phyloP scores from a whole-genome alignment of 129 eudicot genomes.

The Ambrosia trifida region DNA sequence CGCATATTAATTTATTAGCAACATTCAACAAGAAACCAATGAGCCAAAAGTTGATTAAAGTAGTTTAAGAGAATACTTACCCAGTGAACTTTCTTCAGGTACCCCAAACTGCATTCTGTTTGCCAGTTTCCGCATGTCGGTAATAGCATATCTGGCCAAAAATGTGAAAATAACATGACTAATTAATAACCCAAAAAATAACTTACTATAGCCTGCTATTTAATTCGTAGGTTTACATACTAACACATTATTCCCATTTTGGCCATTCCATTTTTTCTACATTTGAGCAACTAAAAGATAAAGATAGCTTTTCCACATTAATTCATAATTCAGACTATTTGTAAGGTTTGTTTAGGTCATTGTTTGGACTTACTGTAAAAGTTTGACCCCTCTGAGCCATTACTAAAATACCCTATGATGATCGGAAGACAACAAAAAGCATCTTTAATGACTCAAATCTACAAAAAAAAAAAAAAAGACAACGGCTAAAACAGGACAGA shows the following conservation, averaged over 20 bases:
- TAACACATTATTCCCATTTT: background rate
- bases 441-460: background rate
- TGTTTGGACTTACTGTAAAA: background rate
- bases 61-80: constrained; percentile 33
- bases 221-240: background rate
- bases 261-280: background rate
- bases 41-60: background rate
- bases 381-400: background rate
- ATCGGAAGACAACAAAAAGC: background rate
- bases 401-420: background rate
- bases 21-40: background rate
- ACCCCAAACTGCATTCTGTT: constrained; percentile 96
- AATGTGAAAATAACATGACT: constrained; percentile 28
- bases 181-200: background rate
- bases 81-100: constrained; percentile 93
- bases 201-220: background rate
- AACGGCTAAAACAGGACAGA: background rate
- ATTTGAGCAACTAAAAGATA: background rate
- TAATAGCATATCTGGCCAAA: background rate
- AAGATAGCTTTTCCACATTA: background rate
- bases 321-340: no score
- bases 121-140: constrained; percentile 73
- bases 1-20: background rate
- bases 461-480: background rate
- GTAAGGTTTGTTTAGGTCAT: background rate